Base-by-base conservation (phyloP, 768 basidiomycete species). In the Termitomyces eurrhizus region DNA sequence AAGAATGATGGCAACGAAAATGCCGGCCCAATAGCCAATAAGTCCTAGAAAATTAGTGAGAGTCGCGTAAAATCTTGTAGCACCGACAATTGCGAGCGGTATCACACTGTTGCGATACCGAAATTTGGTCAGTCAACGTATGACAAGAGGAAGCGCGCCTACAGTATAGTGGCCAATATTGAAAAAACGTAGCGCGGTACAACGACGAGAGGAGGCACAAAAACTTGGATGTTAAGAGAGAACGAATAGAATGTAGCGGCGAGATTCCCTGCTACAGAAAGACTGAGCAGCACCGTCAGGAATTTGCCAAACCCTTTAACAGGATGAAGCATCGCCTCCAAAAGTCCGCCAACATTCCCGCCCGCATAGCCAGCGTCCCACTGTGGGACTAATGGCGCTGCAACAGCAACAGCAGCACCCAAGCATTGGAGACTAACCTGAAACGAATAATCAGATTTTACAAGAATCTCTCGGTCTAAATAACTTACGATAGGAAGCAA, bases 241-340 rank as follows among this genome's bases (percentile, higher is more conserved):
- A 89, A 82, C 48, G 88, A 91, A 72, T 97, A 97, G 62, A 93
- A 86, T 7, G 90, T 89, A 2, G 87, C 84, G 1, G 91, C 89
- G 49, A 92, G 88, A 73, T 94, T 95, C 3, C 84, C 90, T 2
- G 86, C 85, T 45, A 93, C 90, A 52, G 88, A 90, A 24, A 97
- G 76, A 58, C 89, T 89, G 62, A 95, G 79, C 49, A 96, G 74
- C 39, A 94, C 88, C 0, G 86, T 88, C 46, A 93, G 76, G 76
- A 93, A 89, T 68, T 90, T 89, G 7, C 90, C 87, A 69, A 92
- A 92, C 36, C 81, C 81, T 44, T 85, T 84, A 0, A 79, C 77
- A 0, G 91, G 91, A n/a, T 76, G 77, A 2, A 93, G 79, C 78
- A 92, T 85, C 2, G 88, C 88, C 52, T 80, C 78, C 7, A 93